phyloP scores from a whole-genome alignment of 805 yeast genomes.

The Pichia exigua region DNA sequence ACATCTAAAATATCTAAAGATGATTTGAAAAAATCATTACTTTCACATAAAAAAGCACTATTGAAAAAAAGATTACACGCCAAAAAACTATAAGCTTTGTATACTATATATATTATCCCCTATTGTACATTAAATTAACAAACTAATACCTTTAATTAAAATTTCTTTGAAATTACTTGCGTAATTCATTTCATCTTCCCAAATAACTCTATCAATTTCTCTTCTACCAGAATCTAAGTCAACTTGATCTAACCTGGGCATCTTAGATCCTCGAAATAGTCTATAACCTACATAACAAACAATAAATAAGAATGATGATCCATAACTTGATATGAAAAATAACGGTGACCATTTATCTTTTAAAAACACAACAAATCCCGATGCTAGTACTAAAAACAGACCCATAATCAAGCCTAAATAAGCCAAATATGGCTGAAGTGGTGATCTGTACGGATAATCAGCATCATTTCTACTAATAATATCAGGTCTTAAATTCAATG shows the following conservation, averaged over 20 bases:
- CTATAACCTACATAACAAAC: slow-evolving; percentile 43
- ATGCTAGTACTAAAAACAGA: slow-evolving; percentile 33
- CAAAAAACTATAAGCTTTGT: background rate
- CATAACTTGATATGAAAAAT: slow-evolving; percentile 48
- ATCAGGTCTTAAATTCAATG: slow-evolving; percentile 47
- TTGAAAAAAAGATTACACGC: background rate
- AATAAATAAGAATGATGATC: slow-evolving; percentile 39
- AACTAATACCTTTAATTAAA: slow-evolving; percentile 17
- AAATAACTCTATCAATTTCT: slow-evolving; percentile 70
- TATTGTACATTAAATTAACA: slow-evolving; percentile 13
- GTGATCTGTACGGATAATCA: slow-evolving; percentile 48
- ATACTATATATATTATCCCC: background rate
- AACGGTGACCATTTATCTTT: slow-evolving; percentile 40
- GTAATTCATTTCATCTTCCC: slow-evolving; percentile 61
- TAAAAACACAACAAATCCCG: slow-evolving; percentile 47
- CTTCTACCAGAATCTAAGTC: slow-evolving; percentile 81
- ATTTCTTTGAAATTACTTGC: slow-evolving; percentile 28
- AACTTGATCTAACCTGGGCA: slow-evolving; percentile 61
- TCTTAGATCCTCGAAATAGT: slow-evolving; percentile 50
- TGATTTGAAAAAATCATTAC: background rate
- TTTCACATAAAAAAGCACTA: background rate
- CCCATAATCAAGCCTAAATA: slow-evolving; percentile 40
- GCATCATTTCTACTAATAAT: slow-evolving; percentile 46
- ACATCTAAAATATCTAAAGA: background rate
- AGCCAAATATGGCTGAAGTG: slow-evolving; percentile 49